A percentile compares a stretch with the other conserved stretches of the same genome.
phyloP scores from a whole-genome alignment of 805 yeast species.

The Osmozyma mogii region DNA sequence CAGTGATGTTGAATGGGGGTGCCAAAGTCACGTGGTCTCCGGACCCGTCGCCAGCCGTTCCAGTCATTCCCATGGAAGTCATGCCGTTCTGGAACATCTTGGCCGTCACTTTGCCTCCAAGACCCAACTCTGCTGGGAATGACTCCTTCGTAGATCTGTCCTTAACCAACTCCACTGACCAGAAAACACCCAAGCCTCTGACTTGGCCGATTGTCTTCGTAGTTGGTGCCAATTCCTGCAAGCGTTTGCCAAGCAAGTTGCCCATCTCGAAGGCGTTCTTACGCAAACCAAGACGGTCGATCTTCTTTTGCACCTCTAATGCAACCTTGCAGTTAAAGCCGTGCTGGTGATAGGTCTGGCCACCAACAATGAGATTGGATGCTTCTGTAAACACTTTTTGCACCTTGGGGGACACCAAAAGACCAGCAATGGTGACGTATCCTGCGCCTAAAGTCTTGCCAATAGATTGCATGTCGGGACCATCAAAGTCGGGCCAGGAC shows the following conservation, averaged over 20 bases:
- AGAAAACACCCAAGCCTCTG: constrained; percentile 56
- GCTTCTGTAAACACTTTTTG: constrained; percentile 8
- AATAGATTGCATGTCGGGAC: constrained; percentile 11
- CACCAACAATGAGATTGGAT: constrained; percentile 9
- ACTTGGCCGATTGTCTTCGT: constrained; percentile 42
- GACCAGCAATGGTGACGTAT: constrained; percentile 11
- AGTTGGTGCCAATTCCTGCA: constrained; percentile 4
- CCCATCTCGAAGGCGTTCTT: constrained; percentile 10
- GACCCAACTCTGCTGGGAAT: constrained; percentile 28
- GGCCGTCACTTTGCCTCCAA: constrained; percentile 29
- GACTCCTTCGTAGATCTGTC: constrained; percentile 44
- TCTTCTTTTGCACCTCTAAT: constrained; percentile 11
- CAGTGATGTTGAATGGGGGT: constrained; percentile 38
- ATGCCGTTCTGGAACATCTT: constrained; percentile 38
- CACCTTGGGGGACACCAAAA: constrained; percentile 11
- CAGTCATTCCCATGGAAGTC: constrained; percentile 39
- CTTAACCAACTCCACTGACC: constrained; percentile 51
- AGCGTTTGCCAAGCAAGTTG: constrained; percentile 4
- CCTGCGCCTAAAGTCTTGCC: constrained; percentile 13
- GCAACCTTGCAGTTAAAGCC: constrained; percentile 12
- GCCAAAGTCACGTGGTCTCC: constrained; percentile 44
- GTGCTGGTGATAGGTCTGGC: constrained; percentile 13
- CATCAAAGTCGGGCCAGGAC: constrained; percentile 26
- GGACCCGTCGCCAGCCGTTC: constrained; percentile 29
- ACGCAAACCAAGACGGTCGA: constrained; percentile 9